Evolutionary conservation across 108 stramenopile genomes (phyloP).

Genomic region (Skeletonema marinoi): DNA sequence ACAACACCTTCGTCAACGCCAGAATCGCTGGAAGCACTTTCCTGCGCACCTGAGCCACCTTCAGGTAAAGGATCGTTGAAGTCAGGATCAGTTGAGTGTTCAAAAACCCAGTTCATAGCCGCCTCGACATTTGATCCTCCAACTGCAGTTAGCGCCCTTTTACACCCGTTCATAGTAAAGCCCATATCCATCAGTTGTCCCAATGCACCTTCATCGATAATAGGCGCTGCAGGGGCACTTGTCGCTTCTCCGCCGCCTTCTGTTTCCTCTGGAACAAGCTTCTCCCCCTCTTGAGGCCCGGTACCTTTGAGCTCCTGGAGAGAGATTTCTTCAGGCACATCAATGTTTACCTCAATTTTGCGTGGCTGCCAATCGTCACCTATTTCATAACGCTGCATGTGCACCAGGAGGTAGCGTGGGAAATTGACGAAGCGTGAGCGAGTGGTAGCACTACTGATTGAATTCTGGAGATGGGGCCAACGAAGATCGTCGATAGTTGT

Average conservation of each 20-base stretch:
- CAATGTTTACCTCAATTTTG: constrained; percentile 96
- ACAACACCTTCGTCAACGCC: constrained; percentile 76
- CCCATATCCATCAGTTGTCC: constrained; percentile 97
- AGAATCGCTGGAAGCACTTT: constrained; percentile 31
- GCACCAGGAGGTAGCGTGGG: constrained; percentile 93
- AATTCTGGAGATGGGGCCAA: constrained; percentile 76
- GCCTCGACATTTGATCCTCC: constrained; percentile 90
- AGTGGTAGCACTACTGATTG: constrained; percentile 59
- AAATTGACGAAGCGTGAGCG: constrained; percentile 81
- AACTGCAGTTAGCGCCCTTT: constrained; percentile 89
- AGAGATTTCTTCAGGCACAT: constrained; percentile 89
- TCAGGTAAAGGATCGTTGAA: constrained; percentile 94
- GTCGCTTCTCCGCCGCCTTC: constrained; percentile 31
- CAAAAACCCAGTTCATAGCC: constrained; percentile 98
- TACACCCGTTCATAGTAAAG: constrained; percentile 94
- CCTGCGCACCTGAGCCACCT: constrained; percentile 22
- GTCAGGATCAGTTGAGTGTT: constrained; percentile 95
- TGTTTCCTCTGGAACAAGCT: constrained; percentile 76
- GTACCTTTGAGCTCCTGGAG: constrained; percentile 61
- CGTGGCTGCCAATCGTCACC: constrained; percentile 92
- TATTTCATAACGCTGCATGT: constrained; percentile 92
- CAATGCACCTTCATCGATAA: constrained; percentile 82
- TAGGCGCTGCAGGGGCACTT: constrained; percentile 34
- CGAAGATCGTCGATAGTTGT: constrained; percentile 74
- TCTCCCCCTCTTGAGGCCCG: constrained; percentile 89